Evolutionary conservation across 2,329 filamentous ascomycete species (phyloP), one percentile per base, ranked within the genome.

Genomic region (Esteya vermicola): DNA sequence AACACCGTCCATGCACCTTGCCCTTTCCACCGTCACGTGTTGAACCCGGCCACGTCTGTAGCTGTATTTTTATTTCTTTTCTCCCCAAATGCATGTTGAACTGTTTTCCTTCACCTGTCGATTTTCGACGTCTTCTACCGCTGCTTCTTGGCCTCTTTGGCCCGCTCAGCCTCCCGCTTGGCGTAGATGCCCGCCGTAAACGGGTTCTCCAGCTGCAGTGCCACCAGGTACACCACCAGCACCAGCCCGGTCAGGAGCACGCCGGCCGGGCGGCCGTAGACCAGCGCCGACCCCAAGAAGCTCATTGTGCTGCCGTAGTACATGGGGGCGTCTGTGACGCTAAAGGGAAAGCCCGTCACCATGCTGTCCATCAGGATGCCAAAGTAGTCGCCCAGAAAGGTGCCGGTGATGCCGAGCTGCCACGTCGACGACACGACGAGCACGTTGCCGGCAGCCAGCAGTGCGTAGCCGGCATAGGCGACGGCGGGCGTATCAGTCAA

Each of bases 321-420:
- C 91, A 98, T 98, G 46, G 91, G 91, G 39, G 85, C 81, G 48
- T 77, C 75, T 40, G 81, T 88, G 45, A 96, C 72, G 60, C 83
- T 96, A 71, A 98, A 98, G 3, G 91, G 91, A 57, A 98, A 98
- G 13, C 84, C 81, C 12, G 86, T 93, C 39, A 98, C 88, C 53
- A 89, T 89, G 50, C 81, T 67, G 57, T 96, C 89, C 86, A 95
- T 93, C 49, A 98, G 70, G 58, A 96, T 95, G 51, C 91, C 91
- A 57, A 96, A 98, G 69, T 98, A 98, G 66, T 98, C 91, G 51
- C 91, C 91, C 27, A 98, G 69, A 58, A 95, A 98, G 28, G 91
- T 98, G 47, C 91, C 91, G 1, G 86, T 95, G 53, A 98, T 76
- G 43, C 91, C 91, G 31, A 98, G 76, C 26, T 79, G 82, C 77